These are phyloP conservation scores for Botrytis medusae DNA, from an alignment of 2,329 filamentous ascomycete genomes.

Conservation along the genomic window DNA sequence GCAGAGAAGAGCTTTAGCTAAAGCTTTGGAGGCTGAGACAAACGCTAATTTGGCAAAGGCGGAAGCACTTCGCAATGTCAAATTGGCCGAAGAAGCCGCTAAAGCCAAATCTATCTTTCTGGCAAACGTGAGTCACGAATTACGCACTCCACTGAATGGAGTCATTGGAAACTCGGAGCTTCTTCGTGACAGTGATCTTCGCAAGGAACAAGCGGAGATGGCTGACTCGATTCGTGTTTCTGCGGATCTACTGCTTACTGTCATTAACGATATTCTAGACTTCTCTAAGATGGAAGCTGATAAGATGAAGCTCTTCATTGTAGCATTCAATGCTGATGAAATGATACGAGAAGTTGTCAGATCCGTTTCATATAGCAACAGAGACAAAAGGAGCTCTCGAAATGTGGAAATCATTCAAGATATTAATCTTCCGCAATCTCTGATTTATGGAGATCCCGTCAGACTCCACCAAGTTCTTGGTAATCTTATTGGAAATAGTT, in stretches of 20 bases:
- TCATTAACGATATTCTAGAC: conserved; percentile 95
- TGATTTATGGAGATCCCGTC: conserved; percentile 69
- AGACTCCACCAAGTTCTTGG: conserved; percentile 68
- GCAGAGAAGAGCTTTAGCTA: conserved; percentile 70
- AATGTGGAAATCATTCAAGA: conserved; percentile 66
- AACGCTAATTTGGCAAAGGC: conserved; percentile 77
- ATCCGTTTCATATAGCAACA: conserved; percentile 65
- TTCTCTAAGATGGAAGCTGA: conserved; percentile 93
- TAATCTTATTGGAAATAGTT: conserved; percentile 87
- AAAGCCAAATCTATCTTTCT: conserved; percentile 82
- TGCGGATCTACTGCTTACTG: conserved; percentile 81
- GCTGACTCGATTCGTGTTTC: conserved; percentile 84
- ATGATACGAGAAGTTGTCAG: conserved; percentile 66
- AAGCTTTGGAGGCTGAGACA: conserved; percentile 70
- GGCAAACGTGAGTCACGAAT: conserved; percentile 77
- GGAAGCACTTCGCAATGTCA: conserved; percentile 74
- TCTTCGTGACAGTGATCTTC: conserved; percentile 71
- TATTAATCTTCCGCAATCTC: conserved; percentile 65
- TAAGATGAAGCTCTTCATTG: conserved; percentile 77
- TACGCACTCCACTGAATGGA: conserved; percentile 80
- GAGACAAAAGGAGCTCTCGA: conserved; percentile 61
- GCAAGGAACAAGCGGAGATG: conserved; percentile 78
- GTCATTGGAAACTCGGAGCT: conserved; percentile 89
- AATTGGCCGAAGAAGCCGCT: conserved; percentile 78
- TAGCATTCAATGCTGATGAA: conserved; percentile 65